Evolutionary conservation across 2,329 filamentous ascomycete species (phyloP), one percentile per base, ranked within the genome.

Genomic region (Colletotrichum nymphaeae): DNA sequence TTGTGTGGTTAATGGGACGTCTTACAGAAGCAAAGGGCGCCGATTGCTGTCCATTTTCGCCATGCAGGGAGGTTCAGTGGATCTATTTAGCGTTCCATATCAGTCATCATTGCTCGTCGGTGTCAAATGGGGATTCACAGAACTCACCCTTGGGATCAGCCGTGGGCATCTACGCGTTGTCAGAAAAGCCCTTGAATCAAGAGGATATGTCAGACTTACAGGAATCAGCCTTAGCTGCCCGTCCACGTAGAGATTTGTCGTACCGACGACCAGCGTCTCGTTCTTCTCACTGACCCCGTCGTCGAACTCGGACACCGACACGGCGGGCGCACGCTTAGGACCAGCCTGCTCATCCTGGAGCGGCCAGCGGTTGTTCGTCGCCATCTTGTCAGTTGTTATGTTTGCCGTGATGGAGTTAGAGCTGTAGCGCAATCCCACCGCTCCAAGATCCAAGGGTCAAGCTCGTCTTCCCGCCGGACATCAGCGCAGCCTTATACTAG

Each of bases 11-110:
- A 7, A 46, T 16, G 5, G 11, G 30, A 4, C 8, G 37, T 66
- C 79, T 75, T 76, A 81, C 79, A 80, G 49, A 80, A 76, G 57
- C 77, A 78, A 46, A 81, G 67, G 16, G 76, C 74, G 12, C 69
- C 75, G 11, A 81, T 77, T 28, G 79, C 79, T 1, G 77, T 65
- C 78, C 79, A 80, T 62, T 81, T 81, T 26, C 79, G 70, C 78
- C 80, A 79, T 9, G 70, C 28, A 1, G 79, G 77, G 19, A 81
- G 75, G 62, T 81, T 80, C 37, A 81, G 67, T 8, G 80, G 80
- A 67, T 81, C 80, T 80, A 22, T 22, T 14, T 22, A 46, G 16
- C 37, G 37, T 26, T n/a, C 9, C 7, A 7, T 35, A 16, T 68
- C 22, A 67, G 12, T 22, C 22, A 5, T 14, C 37, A 63, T 76